Percentiles rank a stretch among this genome's conserved stretches.
These are phyloP conservation scores for Jamesozyma gamospora DNA, from an alignment of 805 yeast species.

Conservation along the genomic window DNA sequence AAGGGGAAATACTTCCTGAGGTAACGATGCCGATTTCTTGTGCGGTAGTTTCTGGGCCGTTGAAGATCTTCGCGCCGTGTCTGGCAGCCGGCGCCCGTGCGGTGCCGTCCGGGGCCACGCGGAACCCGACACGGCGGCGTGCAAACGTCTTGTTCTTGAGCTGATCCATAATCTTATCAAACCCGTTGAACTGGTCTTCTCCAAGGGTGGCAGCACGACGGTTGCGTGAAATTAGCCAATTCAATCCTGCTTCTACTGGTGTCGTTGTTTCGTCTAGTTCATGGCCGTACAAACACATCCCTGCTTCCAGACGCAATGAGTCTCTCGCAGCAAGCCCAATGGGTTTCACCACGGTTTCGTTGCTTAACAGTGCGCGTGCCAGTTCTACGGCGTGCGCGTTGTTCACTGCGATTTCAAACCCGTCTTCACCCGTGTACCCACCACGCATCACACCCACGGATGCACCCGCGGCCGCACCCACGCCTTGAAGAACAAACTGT, in stretches of 20 bases:
- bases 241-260: constrained; percentile 80
- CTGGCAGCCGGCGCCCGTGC: constrained; percentile 98
- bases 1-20: constrained; percentile 60
- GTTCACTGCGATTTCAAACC: constrained; percentile 83
- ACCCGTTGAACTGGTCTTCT: constrained; percentile 61
- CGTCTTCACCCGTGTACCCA: constrained; percentile 98
- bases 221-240: constrained; percentile 67
- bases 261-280: constrained; percentile 72
- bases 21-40: constrained; percentile 46
- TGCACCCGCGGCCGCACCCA: no score
- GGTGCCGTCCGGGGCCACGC: constrained; percentile 59
- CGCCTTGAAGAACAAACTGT: constrained; percentile 30
- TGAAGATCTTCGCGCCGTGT: constrained; percentile 56
- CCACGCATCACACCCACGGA: constrained; percentile 79
- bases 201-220: no score
- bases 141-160: constrained; percentile 52
- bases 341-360: constrained; percentile 55
- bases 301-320: constrained; percentile 90
- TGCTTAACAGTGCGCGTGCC: constrained; percentile 48
- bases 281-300: constrained; percentile 95
- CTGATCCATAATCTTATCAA: constrained; percentile 57
- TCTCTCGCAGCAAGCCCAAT: constrained; percentile 98
- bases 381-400: constrained; percentile 48
- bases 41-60: constrained; percentile 36
- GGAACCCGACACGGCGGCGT: constrained; percentile 62